These are phyloP conservation scores for Chaetomium tenue DNA, from an alignment of 495 filamentous ascomycete genomes.

Conservation along the genomic window DNA sequence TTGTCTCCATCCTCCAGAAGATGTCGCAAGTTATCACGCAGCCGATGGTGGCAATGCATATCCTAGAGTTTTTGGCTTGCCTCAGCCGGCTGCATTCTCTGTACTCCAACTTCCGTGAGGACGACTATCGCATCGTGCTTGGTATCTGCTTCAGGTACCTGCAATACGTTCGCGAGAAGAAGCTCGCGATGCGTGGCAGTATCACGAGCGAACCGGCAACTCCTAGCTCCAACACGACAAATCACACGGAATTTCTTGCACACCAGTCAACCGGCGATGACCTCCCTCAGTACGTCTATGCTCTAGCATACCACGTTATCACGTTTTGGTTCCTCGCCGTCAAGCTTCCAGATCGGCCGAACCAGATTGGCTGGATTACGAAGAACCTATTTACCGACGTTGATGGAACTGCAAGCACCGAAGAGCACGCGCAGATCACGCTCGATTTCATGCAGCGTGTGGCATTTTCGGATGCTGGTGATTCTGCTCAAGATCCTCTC, in stretches of 20 bases:
- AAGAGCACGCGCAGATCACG: conserved; percentile 90
- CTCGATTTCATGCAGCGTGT: conserved; percentile 95
- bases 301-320: conserved; percentile 90
- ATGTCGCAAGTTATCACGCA: conserved; percentile 96
- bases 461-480: conserved; percentile 78
- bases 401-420: conserved; percentile 69
- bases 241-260: conserved; percentile 20
- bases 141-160: conserved; percentile 92
- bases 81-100: conserved; percentile 81
- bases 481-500: conserved; percentile 63
- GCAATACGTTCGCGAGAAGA: conserved; percentile 60
- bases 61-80: conserved; percentile 86
- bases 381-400: conserved; percentile 76
- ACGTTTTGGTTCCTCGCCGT: conserved; percentile 94
- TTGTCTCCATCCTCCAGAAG: conserved; percentile 79
- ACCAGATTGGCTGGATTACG: conserved; percentile 88
- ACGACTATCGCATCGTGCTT: conserved; percentile 88
- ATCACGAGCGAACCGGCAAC: conserved; percentile 36
- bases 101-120: conserved; percentile 80
- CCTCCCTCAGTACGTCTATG: conserved; percentile 86
- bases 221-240: conserved; percentile 32
- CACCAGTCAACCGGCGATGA: conserved; percentile 54
- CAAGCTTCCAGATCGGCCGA: conserved; percentile 76
- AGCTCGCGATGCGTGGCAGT: conserved; percentile 41
- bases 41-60: conserved; percentile 83